phyloP scores from a whole-genome alignment of 805 yeast species.

The Kodamaea fukazawae region DNA sequence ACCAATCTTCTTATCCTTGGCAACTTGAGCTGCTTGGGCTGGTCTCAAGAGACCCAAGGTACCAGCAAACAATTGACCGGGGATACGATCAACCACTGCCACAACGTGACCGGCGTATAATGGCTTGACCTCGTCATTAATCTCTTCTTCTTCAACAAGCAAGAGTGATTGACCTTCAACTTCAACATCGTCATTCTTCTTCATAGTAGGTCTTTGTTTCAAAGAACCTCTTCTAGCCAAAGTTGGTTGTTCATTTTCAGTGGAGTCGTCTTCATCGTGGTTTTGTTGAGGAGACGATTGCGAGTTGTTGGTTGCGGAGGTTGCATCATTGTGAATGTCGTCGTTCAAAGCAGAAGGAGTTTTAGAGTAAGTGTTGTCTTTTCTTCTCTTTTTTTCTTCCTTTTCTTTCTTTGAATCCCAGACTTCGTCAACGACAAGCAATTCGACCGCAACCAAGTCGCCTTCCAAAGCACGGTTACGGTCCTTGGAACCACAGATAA shows the following conservation, averaged over 20 bases:
- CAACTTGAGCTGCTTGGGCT: slow-evolving; percentile 87
- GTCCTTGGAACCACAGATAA: slow-evolving; percentile 97
- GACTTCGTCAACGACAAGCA: slow-evolving; percentile 92
- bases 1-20: slow-evolving; percentile 51
- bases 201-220: slow-evolving; percentile 93
- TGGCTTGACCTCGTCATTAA: slow-evolving; percentile 89
- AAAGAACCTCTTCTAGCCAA: slow-evolving; percentile 78
- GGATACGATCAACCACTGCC: slow-evolving; percentile 95
- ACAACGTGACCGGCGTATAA: slow-evolving; percentile 97
- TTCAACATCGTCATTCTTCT: slow-evolving; percentile 96
- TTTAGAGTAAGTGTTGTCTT: slow-evolving; percentile 50
- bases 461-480: slow-evolving; percentile 97
- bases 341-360: slow-evolving; percentile 47
- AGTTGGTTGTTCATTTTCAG: slow-evolving; percentile 34
- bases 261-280: slow-evolving; percentile 22
- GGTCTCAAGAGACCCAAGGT: slow-evolving; percentile 92
- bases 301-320: slow-evolving; percentile 46
- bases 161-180: slow-evolving; percentile 95
- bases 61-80: slow-evolving; percentile 94
- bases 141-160: slow-evolving; percentile 92
- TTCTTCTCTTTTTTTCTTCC: slow-evolving; percentile 93
- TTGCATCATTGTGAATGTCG: slow-evolving; percentile 79
- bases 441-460: slow-evolving; percentile 92
- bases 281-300: slow-evolving; percentile 13
- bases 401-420: slow-evolving; percentile 96